Evolutionary conservation across 2,329 filamentous ascomycete species (phyloP), one percentile per base, ranked within the genome.

Genomic region (Diplocarpon rosae): DNA sequence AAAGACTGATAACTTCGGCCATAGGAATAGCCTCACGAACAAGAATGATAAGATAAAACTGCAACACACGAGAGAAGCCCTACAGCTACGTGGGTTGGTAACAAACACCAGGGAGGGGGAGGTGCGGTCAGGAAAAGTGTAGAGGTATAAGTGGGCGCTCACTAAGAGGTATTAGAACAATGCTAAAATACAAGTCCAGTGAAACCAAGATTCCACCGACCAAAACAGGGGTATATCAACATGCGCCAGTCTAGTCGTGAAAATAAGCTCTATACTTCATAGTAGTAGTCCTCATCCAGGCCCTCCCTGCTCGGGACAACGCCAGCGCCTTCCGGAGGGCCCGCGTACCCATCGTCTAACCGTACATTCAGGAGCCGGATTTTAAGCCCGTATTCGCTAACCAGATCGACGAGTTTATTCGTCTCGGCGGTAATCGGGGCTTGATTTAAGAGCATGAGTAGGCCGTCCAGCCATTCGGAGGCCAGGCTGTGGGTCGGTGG

Each of bases 401-500:
- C 85, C 56, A 95, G 69, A 44, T 81, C 79, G 43, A 95, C 82
- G 50, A 96, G 69, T 64, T 92, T 93, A 61, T 83, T 90, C 30
- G 92, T 96, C 66, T 96, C 90, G 2, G 88, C 78, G n/a, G 92
- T 98, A 61, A 98, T 95, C 15, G 92, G 92, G 47, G 89, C 79
- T 65, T 98, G 92, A 60, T 93, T 88, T 17, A 98, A 73, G 43
- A 98, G 71, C 88, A 98, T 94, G 45, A 96, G 72, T 52, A 98
- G 68, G 1, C 92, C 92, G 62, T 98, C 92, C 5, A 98, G 73
- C 92, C 92, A 98, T 65, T 98, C 92, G 0, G 88, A 93, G 9
- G 92, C 92, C 38, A 92, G 69, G 52, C 79, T 85, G 60, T 92
- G 83, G 47, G 79, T 85, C 47, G 79, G 69, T 5, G 90, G 89